A percentile compares a stretch with the other conserved stretches of the same genome.
These are phyloP conservation scores for Beta macrorhiza DNA, from an alignment of 179 eudicot species.

Conservation along the genomic window DNA sequence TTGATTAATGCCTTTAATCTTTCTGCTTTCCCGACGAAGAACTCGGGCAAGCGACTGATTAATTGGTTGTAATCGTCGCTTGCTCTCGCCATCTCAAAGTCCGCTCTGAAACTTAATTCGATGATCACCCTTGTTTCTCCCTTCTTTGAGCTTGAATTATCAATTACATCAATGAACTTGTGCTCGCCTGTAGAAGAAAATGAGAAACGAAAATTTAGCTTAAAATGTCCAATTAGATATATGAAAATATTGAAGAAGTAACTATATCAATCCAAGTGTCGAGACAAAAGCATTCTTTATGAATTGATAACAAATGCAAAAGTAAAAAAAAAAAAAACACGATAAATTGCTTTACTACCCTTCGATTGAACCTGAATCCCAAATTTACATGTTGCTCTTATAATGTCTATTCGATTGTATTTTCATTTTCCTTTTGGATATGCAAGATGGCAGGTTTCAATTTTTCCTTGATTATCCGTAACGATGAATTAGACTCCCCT, in stretches of 20 bases:
- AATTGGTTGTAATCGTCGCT: conserved; percentile 69
- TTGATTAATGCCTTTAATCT: conserved; percentile 53
- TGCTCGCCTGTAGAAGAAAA: conserved; percentile 57
- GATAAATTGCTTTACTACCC: too few relatives aligned
- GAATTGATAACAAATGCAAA: too few relatives aligned
- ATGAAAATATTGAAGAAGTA: not conserved
- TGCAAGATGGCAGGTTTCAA: too few relatives aligned
- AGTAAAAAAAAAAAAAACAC: too few relatives aligned
- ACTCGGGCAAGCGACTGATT: conserved; percentile 59
- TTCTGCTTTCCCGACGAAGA: conserved; percentile 71
- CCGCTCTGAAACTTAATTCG: conserved; percentile 68
- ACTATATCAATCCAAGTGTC: not conserved
- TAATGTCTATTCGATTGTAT: too few relatives aligned
- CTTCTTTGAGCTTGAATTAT: conserved; percentile 48
- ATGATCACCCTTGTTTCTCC: conserved; percentile 61
- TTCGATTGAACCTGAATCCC: too few relatives aligned
- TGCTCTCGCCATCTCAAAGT: conserved; percentile 79
- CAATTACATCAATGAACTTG: conserved; percentile 67
- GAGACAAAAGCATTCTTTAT: too few relatives aligned
- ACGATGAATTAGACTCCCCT: too few relatives aligned
- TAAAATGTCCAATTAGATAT: not conserved
- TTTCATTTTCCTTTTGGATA: too few relatives aligned
- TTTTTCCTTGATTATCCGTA: too few relatives aligned
- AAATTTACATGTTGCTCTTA: too few relatives aligned
- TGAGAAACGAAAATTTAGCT: not conserved